These are phyloP conservation scores for Fusarium sp. DNA, from an alignment of 2,329 filamentous ascomycete species.

Conservation along the genomic window DNA sequence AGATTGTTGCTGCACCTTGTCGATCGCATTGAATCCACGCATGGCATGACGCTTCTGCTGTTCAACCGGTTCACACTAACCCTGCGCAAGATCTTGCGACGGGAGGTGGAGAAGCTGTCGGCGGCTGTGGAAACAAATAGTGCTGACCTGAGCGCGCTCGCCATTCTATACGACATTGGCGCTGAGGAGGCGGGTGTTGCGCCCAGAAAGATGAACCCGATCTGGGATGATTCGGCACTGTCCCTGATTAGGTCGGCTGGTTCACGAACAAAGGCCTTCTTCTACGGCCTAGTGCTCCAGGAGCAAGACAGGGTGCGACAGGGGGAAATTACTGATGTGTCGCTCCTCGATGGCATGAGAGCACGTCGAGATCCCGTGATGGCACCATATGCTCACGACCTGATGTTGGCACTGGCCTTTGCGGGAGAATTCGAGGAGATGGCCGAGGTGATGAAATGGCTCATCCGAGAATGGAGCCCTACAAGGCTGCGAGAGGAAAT, in stretches of 20 bases:
- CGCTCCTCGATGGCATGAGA: slow-evolving; percentile 48
- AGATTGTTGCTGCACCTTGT: slow-evolving; percentile 42
- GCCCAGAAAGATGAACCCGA: slow-evolving; percentile 4
- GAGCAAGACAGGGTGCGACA: slow-evolving; percentile 38
- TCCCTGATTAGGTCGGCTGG: slow-evolving; percentile 34
- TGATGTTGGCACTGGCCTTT: slow-evolving; percentile 71
- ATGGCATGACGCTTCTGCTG: slow-evolving; percentile 37
- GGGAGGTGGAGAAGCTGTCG: slow-evolving; percentile 39
- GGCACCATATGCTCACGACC: slow-evolving; percentile 60
- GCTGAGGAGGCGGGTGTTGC: slow-evolving; percentile 16
- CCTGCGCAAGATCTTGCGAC: slow-evolving; percentile 41
- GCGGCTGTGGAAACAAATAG: slow-evolving; percentile 22
- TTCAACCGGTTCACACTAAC: slow-evolving; percentile 40
- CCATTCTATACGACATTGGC: slow-evolving; percentile 28
- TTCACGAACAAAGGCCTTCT: slow-evolving; percentile 42
- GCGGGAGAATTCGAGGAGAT: slow-evolving; percentile 70
- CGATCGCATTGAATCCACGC: slow-evolving; percentile 42
- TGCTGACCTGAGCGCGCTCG: slow-evolving; percentile 20
- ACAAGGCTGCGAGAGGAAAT: slow-evolving; percentile 49
- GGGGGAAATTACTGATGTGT: slow-evolving; percentile 33
- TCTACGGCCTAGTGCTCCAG: slow-evolving; percentile 38
- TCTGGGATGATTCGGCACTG: slow-evolving; percentile 11
- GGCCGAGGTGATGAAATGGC: slow-evolving; percentile 67
- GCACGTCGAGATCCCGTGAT: slow-evolving; percentile 47
- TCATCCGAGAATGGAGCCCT: slow-evolving; percentile 59